Conservation (phyloP, 495 filamentous ascomycete species). For the Xylaria flabelliformis region DNA sequence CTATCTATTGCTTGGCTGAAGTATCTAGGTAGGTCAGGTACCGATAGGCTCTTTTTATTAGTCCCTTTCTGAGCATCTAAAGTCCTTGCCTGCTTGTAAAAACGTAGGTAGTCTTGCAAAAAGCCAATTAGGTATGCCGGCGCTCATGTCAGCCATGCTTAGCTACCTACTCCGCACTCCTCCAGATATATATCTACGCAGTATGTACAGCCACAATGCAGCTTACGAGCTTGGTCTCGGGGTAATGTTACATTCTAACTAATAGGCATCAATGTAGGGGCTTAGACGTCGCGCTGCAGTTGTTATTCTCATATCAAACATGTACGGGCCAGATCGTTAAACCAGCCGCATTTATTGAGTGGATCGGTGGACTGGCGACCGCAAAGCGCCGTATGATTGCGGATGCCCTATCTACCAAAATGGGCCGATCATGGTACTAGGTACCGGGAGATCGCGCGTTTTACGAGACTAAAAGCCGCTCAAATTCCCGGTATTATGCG, state of each 20-base stretch:
- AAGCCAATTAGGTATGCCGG: conserved; percentile 4
- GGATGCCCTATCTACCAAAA: neutral
- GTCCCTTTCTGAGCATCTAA: neutral
- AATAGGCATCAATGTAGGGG: neutral
- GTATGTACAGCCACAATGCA: neutral
- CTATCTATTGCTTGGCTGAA: neutral
- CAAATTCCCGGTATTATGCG: neutral
- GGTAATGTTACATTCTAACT: neutral
- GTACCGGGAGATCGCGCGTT: neutral
- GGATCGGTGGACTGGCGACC: neutral
- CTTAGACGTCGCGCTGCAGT: neutral
- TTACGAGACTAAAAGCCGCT: neutral
- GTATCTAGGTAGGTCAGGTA: neutral
- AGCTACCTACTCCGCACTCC: neutral
- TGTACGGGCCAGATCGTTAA: conserved; percentile 6
- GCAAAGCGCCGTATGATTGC: conserved; percentile 11
- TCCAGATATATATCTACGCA: neutral
- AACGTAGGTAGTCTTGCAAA: neutral
- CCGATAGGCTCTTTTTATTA: neutral
- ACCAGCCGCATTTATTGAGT: neutral
- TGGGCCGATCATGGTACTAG: conserved; percentile 11
- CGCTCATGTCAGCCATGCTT: neutral
- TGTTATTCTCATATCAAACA: neutral
- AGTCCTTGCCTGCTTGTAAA: neutral
- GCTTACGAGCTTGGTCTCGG: neutral